Conservation (phyloP, 257 asterid genomes). For the Solanum bulbocastanum region DNA sequence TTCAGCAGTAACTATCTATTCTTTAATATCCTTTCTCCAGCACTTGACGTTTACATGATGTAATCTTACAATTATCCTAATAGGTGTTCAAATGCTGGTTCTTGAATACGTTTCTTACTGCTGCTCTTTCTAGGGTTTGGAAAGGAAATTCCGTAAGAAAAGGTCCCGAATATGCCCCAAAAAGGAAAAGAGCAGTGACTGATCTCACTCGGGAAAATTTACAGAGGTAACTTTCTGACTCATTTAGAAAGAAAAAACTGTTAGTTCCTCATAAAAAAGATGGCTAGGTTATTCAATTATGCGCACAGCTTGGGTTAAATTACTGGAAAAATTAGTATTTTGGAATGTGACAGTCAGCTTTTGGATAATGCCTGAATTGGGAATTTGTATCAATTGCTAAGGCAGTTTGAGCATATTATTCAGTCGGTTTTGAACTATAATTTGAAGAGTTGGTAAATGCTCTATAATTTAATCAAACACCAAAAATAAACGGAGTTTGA, state of each 20-base stretch:
- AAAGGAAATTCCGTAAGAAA: conserved; percentile 72
- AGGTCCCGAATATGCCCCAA: conserved; percentile 90
- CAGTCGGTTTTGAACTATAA: background rate
- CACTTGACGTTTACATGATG: background rate
- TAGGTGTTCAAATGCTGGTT: background rate
- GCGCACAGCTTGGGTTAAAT: background rate
- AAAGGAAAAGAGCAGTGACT: conserved; percentile 83
- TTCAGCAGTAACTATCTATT: conserved; percentile 48
- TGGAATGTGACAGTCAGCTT: background rate
- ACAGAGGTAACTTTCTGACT: conserved; percentile 29
- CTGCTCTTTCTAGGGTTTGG: conserved; percentile 51
- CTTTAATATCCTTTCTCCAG: background rate
- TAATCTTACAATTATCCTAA: background rate
- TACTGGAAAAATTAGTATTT: background rate
- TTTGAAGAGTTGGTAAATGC: background rate
- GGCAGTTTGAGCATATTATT: background rate
- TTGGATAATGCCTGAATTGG: background rate
- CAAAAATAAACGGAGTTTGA: background rate
- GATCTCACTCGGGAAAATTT: conserved; percentile 87
- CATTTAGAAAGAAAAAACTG: background rate
- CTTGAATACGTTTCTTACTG: conserved; percentile 6
- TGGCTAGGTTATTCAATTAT: background rate
- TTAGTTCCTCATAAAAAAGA: background rate
- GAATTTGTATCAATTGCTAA: background rate
- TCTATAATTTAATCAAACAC: background rate